Evolutionary conservation across 169 alveolate genomes (phyloP), one percentile per base, ranked within the genome.

Genomic region (Plasmodium gaboni): DNA sequence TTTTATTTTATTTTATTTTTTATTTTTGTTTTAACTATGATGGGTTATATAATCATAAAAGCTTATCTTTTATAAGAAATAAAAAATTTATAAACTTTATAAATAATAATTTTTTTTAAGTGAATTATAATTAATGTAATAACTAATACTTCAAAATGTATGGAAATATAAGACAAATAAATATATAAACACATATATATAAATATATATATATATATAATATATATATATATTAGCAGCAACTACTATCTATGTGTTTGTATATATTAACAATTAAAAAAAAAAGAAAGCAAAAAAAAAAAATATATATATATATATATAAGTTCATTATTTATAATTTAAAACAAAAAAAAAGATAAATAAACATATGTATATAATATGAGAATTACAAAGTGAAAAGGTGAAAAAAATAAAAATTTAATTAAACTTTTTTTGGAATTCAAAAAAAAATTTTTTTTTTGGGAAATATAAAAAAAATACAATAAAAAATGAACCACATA

Each of bases 281-380:
- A 64, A 24, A 32, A 32, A 32, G 8, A 2, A 32, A 32, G 1
- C 0, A 2, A 32, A 32, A 32, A 64, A 10, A 13, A 32, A 4
- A 55, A n/a, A 55, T 19, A 55, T 10, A 53, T 5, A 19, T 5
- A n/a, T 53, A 19, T 10, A 55, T 55, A 55, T 5, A 64, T 15
- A 6, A 28, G 19, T 26, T 9, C 26, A 64, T 64, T 7, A 13
- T 51, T 64, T 28, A 64, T 64, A 64, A 64, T 32, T 64, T 64
- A 64, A 64, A 64, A 64, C 22, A 63, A 64, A 64, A 64, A 64
- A 28, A 26, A 32, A 59, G 22, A 19, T 19, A 32, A 32, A 32
- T 32, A 5, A 32, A 32, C 44, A 32, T 32, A 32, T 32, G 44
- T 32, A 32, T 4, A 32, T 32, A 32, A 55, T 10, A 55, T 6